A percentile compares a stretch with the other conserved stretches of the same genome.
Conservation (phyloP, 768 basidiomycete genomes). For the Hericium erinaceus region DNA sequence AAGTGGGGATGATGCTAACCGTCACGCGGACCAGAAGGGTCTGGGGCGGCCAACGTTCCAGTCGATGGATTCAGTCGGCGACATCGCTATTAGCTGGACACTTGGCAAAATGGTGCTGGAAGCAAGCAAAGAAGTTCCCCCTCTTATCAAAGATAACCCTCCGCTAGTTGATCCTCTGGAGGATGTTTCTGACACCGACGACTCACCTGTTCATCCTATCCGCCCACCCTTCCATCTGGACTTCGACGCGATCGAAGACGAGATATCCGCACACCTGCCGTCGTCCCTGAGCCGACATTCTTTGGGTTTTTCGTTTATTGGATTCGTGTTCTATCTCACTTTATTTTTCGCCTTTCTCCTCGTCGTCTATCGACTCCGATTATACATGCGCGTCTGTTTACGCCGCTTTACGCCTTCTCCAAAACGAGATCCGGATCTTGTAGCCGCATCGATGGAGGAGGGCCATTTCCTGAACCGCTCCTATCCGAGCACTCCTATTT, state of each 20-base stretch:
- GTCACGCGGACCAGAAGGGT: slow-evolving; percentile 75
- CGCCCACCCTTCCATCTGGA: slow-evolving; percentile 48
- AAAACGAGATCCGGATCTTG: slow-evolving; percentile 18
- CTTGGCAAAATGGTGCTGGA: slow-evolving; percentile 98
- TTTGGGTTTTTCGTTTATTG: slow-evolving; percentile 63
- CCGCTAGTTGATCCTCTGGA: slow-evolving; percentile 58
- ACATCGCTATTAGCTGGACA: slow-evolving; percentile 95
- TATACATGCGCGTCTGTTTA: slow-evolving; percentile 36
- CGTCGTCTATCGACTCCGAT: slow-evolving; percentile 48
- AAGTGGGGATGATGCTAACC: slow-evolving; percentile 57
- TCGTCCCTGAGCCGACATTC: slow-evolving; percentile 49
- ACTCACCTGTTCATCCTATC: slow-evolving; percentile 53
- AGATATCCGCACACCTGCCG: slow-evolving; percentile 58
- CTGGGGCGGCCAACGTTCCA: slow-evolving; percentile 83
- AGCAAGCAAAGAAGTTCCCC: slow-evolving; percentile 78
- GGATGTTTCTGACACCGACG: slow-evolving; percentile 27
- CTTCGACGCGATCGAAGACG: slow-evolving; percentile 53
- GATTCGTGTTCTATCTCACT: slow-evolving; percentile 47
- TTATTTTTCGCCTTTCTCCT: slow-evolving; percentile 33
- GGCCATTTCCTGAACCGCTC: slow-evolving; percentile 15
- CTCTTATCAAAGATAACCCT: slow-evolving; percentile 32
- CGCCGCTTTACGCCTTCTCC: slow-evolving; percentile 15
- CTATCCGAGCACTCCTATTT: slow-evolving; percentile 1
- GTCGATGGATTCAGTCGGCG: slow-evolving; percentile 83
- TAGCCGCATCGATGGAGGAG: slow-evolving; percentile 24